These are phyloP conservation scores for Fraxinus albicans DNA, from an alignment of 305 asterid species.

Conservation along the genomic window DNA sequence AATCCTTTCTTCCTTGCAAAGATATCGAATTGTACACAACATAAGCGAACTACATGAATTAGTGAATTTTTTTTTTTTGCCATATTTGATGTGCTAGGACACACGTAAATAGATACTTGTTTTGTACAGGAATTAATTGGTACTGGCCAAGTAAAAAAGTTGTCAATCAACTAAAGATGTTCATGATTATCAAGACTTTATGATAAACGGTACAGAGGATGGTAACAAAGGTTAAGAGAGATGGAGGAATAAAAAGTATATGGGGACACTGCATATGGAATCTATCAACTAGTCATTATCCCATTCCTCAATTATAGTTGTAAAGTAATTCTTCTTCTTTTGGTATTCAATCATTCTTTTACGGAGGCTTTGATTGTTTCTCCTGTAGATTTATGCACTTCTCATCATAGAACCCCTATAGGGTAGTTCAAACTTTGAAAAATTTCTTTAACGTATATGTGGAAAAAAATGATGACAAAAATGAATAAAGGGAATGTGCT, in stretches of 20 bases:
- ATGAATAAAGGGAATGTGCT: not conserved
- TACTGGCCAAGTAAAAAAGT: slow-evolving; percentile 44
- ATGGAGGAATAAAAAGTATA: slow-evolving; percentile 35
- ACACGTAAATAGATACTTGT: slow-evolving; percentile 25
- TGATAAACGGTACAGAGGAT: slow-evolving; percentile 38
- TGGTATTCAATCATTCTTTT: slow-evolving; percentile 46
- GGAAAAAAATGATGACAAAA: not conserved
- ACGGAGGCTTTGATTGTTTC: slow-evolving; percentile 24
- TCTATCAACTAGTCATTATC: slow-evolving; percentile 40
- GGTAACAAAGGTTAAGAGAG: slow-evolving; percentile 38
- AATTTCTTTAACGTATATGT: not conserved
- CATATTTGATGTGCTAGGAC: slow-evolving; percentile 22
- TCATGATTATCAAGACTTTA: slow-evolving; percentile 39
- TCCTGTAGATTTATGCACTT: not conserved
- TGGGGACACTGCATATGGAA: slow-evolving; percentile 53
- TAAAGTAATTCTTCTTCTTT: slow-evolving; percentile 43
- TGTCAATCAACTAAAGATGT: slow-evolving; percentile 35
- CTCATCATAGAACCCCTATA: not conserved
- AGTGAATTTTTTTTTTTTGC: not conserved
- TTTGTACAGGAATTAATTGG: slow-evolving; percentile 31
- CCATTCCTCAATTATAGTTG: slow-evolving; percentile 39
- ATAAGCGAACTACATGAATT: not conserved
- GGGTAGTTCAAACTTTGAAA: not conserved
- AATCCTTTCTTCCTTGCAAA: not conserved
- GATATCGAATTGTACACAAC: not conserved